These are phyloP conservation scores for Heliosperma pusillum DNA, from an alignment of 148 eudicot genomes.

Conservation along the genomic window DNA sequence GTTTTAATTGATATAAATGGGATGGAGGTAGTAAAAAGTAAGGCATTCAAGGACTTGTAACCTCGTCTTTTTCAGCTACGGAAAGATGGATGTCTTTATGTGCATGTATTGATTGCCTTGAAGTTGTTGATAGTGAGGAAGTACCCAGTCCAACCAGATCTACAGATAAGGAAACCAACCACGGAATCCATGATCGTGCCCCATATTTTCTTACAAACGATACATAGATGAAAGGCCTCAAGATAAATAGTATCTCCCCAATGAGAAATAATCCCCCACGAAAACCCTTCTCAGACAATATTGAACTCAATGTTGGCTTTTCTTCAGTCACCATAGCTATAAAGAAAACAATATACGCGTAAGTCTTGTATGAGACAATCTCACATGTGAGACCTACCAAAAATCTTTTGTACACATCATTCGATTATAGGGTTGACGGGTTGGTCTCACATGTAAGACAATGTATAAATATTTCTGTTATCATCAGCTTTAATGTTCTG, in stretches of 20 bases:
- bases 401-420: not conserved
- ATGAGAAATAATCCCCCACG: constrained; percentile 55
- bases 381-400: not conserved
- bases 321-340: constrained; percentile 34
- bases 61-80: constrained; percentile 75
- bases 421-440: not conserved
- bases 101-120: constrained; percentile 25
- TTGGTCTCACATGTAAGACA: not conserved
- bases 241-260: constrained; percentile 69
- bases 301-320: constrained; percentile 53
- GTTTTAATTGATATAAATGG: not conserved
- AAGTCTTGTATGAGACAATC: not conserved
- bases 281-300: constrained; percentile 74
- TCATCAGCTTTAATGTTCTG: not conserved
- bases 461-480: no score
- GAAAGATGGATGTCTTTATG: constrained; percentile 44
- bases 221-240: constrained; percentile 85
- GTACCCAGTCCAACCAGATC: constrained; percentile 63
- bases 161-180: constrained; percentile 65
- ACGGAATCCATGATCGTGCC: constrained; percentile 81
- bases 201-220: constrained; percentile 78
- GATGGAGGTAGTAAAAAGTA: not conserved
- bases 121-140: constrained; percentile 39
- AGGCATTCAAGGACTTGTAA: constrained; percentile 24
- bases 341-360: constrained; percentile 10